Conservation (phyloP, 2,329 filamentous ascomycete genomes). For the Xylariaceae sp. region DNA sequence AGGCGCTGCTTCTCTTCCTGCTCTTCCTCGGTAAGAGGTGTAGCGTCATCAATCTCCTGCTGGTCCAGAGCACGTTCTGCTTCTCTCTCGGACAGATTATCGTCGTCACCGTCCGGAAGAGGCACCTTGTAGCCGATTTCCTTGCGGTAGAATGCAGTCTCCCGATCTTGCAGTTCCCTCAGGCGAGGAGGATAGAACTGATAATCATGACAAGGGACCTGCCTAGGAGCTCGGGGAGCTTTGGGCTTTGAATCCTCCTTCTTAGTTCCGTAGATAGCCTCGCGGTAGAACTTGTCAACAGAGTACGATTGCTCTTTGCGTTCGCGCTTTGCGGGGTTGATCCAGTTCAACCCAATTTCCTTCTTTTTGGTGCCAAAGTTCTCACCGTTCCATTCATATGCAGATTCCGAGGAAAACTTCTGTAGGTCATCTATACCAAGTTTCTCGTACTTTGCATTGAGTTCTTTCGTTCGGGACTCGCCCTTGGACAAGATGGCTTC, state of each 20-base stretch:
- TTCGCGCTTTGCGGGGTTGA: constrained; percentile 96
- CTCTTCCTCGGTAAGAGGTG: constrained; percentile 83
- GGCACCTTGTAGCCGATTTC: constrained; percentile 95
- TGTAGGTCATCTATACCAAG: constrained; percentile 95
- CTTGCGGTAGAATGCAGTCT: constrained; percentile 93
- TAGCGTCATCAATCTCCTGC: constrained; percentile 87
- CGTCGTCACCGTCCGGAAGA: constrained; percentile 81
- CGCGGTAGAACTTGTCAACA: constrained; percentile 97
- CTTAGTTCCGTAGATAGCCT: constrained; percentile 74
- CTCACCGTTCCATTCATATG: constrained; percentile 98
- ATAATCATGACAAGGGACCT: constrained; percentile 88
- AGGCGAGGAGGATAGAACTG: constrained; percentile 90
- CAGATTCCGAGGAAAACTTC: constrained; percentile 95
- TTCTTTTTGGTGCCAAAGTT: constrained; percentile 91
- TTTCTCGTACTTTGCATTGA: constrained; percentile 94
- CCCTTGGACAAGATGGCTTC: constrained; percentile 83
- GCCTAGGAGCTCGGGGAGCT: constrained; percentile 91
- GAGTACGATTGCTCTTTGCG: constrained; percentile 97
- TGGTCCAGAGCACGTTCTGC: constrained; percentile 85
- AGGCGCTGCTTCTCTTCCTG: constrained; percentile 79
- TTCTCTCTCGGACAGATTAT: constrained; percentile 79
- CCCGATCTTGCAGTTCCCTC: constrained; percentile 86
- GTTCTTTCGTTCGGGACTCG: constrained; percentile 80
- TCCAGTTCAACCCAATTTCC: constrained; percentile 91
- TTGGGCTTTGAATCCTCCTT: constrained; percentile 85